phyloP scores from a whole-genome alignment of 441 rosid genomes.

The Syzygium malaccense region DNA sequence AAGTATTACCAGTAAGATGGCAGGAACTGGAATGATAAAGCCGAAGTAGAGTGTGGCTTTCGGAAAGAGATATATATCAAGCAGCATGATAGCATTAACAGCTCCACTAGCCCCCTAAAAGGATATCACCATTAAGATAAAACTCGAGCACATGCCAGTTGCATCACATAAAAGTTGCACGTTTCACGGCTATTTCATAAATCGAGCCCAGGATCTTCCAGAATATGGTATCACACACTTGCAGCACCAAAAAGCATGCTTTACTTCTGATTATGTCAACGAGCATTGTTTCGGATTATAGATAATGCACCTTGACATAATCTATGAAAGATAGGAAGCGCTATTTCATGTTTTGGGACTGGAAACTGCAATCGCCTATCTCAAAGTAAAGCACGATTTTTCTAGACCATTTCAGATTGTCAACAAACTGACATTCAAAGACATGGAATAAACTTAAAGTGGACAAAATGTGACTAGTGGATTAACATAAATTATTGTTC shows the following conservation, averaged over 20 bases:
- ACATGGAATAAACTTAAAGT: not conserved
- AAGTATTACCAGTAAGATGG: constrained; percentile 65
- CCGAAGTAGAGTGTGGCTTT: constrained; percentile 58
- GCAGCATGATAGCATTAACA: constrained; percentile 85
- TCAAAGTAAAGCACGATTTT: not conserved
- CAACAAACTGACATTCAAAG: not conserved
- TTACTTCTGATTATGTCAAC: not conserved
- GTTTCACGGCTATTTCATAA: not conserved
- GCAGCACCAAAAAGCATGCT: not conserved
- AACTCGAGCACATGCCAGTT: not conserved
- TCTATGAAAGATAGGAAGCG: not conserved
- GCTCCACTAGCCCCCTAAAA: constrained; percentile 86
- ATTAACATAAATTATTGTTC: not conserved
- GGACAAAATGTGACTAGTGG: not conserved
- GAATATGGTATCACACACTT: not conserved
- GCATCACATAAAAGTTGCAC: not conserved
- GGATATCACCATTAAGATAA: not conserved
- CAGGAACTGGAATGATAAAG: constrained; percentile 81
- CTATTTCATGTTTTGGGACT: not conserved
- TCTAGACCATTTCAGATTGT: not conserved
- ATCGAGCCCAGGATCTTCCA: not conserved
- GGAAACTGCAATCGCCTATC: not conserved
- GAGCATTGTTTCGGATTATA: not conserved
- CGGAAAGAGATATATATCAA: constrained; percentile 74
- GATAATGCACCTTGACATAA: not conserved